These are phyloP conservation scores for Mollisia scopiformis DNA, from an alignment of 2,329 filamentous ascomycete genomes.

Conservation along the genomic window DNA sequence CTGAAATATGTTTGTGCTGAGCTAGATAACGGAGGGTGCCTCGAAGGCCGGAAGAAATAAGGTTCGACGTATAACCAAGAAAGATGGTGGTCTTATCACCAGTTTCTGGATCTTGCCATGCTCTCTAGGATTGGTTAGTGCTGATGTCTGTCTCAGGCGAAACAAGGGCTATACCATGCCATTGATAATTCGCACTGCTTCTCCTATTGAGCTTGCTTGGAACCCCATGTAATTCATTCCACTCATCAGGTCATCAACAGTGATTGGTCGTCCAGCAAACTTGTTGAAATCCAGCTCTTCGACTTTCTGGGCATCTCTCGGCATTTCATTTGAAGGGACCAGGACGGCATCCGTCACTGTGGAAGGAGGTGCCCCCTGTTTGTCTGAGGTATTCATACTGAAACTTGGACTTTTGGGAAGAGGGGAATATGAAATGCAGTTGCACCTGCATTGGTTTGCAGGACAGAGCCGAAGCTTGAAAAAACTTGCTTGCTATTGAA, in stretches of 20 bases:
- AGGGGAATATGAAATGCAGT: not conserved
- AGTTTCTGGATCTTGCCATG: slow-evolving; percentile 81
- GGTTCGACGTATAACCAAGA: slow-evolving; percentile 94
- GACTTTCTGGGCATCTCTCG: slow-evolving; percentile 77
- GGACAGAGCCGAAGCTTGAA: not conserved
- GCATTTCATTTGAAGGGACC: slow-evolving; percentile 80
- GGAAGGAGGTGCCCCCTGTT: slow-evolving; percentile 44
- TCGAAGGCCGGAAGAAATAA: slow-evolving; percentile 93
- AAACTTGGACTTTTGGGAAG: not conserved
- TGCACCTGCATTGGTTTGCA: not conserved
- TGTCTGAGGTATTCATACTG: slow-evolving; percentile 8
- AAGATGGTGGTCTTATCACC: slow-evolving; percentile 88
- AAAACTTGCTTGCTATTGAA: not conserved
- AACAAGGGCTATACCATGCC: slow-evolving; percentile 70
- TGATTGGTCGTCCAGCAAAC: slow-evolving; percentile 73
- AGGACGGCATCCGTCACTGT: slow-evolving; percentile 80
- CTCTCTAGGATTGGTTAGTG: slow-evolving; percentile 54
- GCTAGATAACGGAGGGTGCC: slow-evolving; percentile 92
- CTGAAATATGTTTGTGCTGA: slow-evolving; percentile 88
- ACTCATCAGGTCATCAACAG: slow-evolving; percentile 80
- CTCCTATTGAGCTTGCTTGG: slow-evolving; percentile 78
- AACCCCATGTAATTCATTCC: slow-evolving; percentile 88
- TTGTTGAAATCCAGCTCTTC: slow-evolving; percentile 92
- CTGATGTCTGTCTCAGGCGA: not conserved
- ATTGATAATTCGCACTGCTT: slow-evolving; percentile 91